Evolutionary conservation across 2,329 filamentous ascomycete genomes (phyloP), one percentile per base, ranked within the genome.

Genomic region (Aspergillus flavus): DNA sequence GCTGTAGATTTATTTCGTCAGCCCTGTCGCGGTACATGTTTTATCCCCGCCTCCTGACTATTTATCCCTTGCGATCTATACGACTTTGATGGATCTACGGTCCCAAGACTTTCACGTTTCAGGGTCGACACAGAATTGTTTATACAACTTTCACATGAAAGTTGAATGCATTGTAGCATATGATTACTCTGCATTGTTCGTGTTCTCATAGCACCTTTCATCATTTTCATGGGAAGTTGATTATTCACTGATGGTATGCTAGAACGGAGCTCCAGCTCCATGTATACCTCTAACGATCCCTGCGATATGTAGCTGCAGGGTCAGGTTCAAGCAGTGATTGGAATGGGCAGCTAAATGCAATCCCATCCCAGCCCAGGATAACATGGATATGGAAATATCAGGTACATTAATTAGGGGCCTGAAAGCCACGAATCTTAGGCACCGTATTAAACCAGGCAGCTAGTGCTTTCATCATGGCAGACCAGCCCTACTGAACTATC

Each of bases 31-130:
- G 67, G 67, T 59, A 64, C 58, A 67, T 64, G 36, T 50, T 64
- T 69, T 69, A 68, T 54, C 66, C 64, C 64, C 50, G 58, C 57
- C 61, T 61, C 54, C 43, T 39, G 53, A 58, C 61, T 43, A n/a
- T 50, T 61, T 57, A 57, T 63, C 57, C 62, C 60, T 30, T 21
- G 41, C 30, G 28, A 52, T 23, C 23, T 26, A 16, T 34, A 50
- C 21, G 4, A 21, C 16, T 36, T 59, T 9, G n/a, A 28, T 59
- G 9, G 34, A 55, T 39, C 52, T 39, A 55, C 52, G 10, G 30
- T 2, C 6, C 46, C 23, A 50, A 50, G 46, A 50, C 30, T 52
- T 14, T 30, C 26, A 34, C 28, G 48, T 52, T 52, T 52, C 48
- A 52, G 28, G 9, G 28, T 12, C 26, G 19, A n/a, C n/a, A 16